Evolutionary conservation across 495 filamentous ascomycete species (phyloP).

Genomic region (Amphirosellinia nigrospora): DNA sequence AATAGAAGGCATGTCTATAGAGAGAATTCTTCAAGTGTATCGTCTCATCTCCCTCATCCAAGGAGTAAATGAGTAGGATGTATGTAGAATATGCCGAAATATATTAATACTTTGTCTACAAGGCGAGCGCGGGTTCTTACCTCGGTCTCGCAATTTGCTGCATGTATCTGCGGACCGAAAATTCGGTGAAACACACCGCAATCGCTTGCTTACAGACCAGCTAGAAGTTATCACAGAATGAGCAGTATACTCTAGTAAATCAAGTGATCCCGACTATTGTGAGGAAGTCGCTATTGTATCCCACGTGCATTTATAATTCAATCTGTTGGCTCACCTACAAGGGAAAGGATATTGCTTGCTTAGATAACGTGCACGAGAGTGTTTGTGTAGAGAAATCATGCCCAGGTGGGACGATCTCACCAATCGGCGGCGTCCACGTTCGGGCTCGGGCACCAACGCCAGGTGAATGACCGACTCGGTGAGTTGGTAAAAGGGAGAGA

Average conservation of each 20-base stretch:
- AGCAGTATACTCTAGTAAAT: not conserved
- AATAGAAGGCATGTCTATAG: no score
- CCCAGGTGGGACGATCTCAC: constrained; percentile 11
- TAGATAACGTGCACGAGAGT: not conserved
- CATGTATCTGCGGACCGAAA: no score
- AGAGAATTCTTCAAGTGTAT: no score
- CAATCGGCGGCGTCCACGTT: constrained; percentile 34
- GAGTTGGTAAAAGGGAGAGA: not conserved
- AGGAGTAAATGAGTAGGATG: no score
- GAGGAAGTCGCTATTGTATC: not conserved
- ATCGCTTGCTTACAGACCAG: not conserved
- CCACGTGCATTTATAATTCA: not conserved
- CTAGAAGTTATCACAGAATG: not conserved
- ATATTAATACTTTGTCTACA: no score
- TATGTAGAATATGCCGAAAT: no score
- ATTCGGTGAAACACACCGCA: not conserved
- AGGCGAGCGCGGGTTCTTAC: no score
- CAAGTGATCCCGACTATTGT: not conserved
- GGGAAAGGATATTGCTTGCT: not conserved
- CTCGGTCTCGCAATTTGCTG: no score
- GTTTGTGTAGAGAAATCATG: not conserved
- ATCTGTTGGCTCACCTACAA: not conserved
- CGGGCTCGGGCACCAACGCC: constrained; percentile 29
- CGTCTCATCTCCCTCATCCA: no score
- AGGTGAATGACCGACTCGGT: constrained; percentile 12